Base-by-base conservation (phyloP, 129 eudicot genomes). In the Heracleum sosnowskyi region DNA sequence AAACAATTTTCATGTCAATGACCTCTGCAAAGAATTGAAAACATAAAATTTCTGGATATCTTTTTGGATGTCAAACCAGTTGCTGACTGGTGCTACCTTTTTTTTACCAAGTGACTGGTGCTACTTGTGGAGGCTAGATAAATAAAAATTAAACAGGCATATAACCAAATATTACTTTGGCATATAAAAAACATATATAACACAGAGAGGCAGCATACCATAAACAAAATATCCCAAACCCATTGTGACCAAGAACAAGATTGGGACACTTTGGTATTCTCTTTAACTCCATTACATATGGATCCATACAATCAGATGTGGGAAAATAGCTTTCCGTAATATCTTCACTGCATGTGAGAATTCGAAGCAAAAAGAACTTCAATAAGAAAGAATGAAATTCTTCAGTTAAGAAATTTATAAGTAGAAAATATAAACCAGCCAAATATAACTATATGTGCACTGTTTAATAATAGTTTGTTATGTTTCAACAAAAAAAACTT, bases 211-310 rank as follows among this genome's bases (percentile, higher is more conserved):
- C 46, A 77, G 79, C 90, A 77, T 90, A 92, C 96, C 99, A 95
- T 80, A 95, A 73, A 83, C 78, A 76, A 78, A 95, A 95, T 72
- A 87, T 92, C 78, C 96, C 97, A 79, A 77, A 85, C 53, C 92
- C 96, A 80, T 87, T 90, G 79, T 91, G 94, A 55, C 99, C 97
- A 82, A 95, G 64, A 64, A 90, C 83, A 73, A 92, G 81, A 79
- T 70, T 57, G 72, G 86, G 82, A 60, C 79, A 86, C 39, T 83
- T 84, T 15, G 99, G 96, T 77, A 95, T 80, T 83, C 78, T 92
- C 85, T 92, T 88, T 83, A 95, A 77, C 86, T 90, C 90, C 72
- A 90, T 82, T 28, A 89, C 76, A 79, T 78, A 79, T 75, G 86
- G 82, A 78, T 88, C 79, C 81, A 81, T 80, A 73, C 85, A 73